phyloP scores from a whole-genome alignment of 306 rosid genomes.

The Albizia julibrissin region DNA sequence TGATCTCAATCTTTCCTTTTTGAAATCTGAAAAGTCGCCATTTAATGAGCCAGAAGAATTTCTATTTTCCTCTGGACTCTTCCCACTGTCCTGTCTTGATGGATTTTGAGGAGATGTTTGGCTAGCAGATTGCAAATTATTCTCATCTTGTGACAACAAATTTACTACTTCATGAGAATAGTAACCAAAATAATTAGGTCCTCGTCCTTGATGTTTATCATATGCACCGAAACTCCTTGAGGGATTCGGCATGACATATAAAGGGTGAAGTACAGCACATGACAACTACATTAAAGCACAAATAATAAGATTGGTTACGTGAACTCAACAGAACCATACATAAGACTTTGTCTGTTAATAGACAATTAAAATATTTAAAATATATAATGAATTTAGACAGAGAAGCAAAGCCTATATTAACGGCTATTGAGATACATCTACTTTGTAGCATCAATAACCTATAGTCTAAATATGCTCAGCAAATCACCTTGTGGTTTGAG shows the following conservation, averaged over 20 bases:
- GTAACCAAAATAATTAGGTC: conserved; percentile 88
- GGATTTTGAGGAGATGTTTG: conserved; percentile 37
- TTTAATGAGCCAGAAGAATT: conserved; percentile 40
- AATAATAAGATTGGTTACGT: background rate
- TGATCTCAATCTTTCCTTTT: conserved; percentile 60
- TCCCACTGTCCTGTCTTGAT: conserved; percentile 31
- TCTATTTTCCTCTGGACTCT: conserved; percentile 26
- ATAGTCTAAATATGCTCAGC: background rate
- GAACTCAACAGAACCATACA: conserved; percentile 13
- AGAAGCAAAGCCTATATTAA: background rate
- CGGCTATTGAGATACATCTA: background rate
- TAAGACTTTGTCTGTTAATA: background rate
- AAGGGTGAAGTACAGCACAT: conserved; percentile 39
- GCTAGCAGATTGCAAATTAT: conserved; percentile 38
- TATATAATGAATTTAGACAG: conserved; percentile 6
- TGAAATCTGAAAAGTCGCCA: conserved; percentile 56
- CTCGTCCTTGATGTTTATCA: conserved; percentile 42
- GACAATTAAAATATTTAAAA: background rate
- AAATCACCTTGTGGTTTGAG: background rate
- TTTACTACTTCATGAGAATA: conserved; percentile 53
- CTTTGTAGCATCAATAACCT: background rate
- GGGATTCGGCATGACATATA: conserved; percentile 64
- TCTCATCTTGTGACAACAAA: conserved; percentile 62
- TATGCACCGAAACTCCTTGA: conserved; percentile 39
- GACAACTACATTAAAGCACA: conserved; percentile 30